phyloP scores from a whole-genome alignment of 768 basidiomycete species.

The Boletus speciosus region DNA sequence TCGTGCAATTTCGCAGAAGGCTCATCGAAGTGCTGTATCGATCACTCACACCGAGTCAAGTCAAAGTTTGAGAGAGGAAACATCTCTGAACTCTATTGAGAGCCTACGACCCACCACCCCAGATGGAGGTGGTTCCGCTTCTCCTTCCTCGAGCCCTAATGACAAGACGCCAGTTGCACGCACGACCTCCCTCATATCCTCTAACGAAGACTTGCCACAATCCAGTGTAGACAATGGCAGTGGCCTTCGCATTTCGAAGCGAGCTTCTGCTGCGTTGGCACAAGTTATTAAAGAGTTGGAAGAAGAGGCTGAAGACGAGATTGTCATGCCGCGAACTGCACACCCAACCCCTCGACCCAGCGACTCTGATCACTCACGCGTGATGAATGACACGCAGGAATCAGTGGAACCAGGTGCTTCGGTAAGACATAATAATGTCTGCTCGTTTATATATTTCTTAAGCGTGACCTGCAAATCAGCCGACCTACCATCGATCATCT shows the following conservation, averaged over 20 bases:
- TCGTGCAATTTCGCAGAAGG: conserved; percentile 50
- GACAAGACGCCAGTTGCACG: conserved; percentile 38
- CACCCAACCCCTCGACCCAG: conserved; percentile 40
- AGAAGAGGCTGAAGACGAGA: conserved; percentile 70
- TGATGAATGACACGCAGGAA: conserved; percentile 18
- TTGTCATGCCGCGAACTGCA: conserved; percentile 66
- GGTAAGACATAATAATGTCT: conserved; percentile 21
- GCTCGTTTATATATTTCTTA: conserved; percentile 21
- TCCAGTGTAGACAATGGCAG: conserved; percentile 11
- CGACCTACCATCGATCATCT: conserved; percentile 33
- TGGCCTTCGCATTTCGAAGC: conserved; percentile 39
- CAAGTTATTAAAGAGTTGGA: conserved; percentile 77
- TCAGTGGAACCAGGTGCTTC: conserved; percentile 16
- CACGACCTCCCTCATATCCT: conserved; percentile 40
- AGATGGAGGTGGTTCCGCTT: conserved; percentile 44
- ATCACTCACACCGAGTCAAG: conserved; percentile 47
- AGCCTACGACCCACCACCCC: conserved; percentile 54
- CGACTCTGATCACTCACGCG: conserved; percentile 26
- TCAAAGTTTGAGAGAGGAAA: conserved; percentile 45
- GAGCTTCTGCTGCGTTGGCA: conserved; percentile 70
- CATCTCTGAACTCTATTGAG: conserved; percentile 40
- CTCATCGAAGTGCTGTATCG: conserved; percentile 35
- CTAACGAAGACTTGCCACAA: conserved; percentile 30
- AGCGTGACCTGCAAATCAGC: conserved; percentile 12
- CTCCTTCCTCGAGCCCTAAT: conserved; percentile 42